phyloP scores from a whole-genome alignment of 768 basidiomycete species.

The Phlegmacium glaucopus region DNA sequence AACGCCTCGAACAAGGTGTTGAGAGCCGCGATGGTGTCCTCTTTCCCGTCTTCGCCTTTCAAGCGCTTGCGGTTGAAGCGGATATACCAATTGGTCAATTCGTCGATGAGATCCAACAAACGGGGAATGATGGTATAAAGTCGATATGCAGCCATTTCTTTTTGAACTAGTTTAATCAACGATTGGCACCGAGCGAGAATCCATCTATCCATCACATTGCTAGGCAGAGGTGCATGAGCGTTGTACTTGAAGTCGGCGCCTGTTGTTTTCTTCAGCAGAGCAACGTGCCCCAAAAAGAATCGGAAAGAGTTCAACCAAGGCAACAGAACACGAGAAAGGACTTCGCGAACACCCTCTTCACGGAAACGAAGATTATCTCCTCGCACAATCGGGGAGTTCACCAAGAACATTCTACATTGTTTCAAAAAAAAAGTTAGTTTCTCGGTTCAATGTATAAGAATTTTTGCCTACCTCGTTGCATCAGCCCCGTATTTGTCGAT shows the following conservation, averaged over 20 bases:
- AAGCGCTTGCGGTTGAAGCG: constrained; percentile 95
- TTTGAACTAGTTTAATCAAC: constrained; percentile 83
- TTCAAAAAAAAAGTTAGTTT: too few species aligned
- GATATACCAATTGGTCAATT: constrained; percentile 99
- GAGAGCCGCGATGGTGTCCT: constrained; percentile 83
- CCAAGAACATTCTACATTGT: constrained; percentile 82
- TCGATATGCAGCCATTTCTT: constrained; percentile 97
- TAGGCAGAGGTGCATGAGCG: constrained; percentile 75
- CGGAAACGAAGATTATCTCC: constrained; percentile 98
- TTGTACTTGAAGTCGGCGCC: constrained; percentile 83
- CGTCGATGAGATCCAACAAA: constrained; percentile 87
- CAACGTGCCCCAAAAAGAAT: constrained; percentile 96
- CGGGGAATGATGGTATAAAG: constrained; percentile 98
- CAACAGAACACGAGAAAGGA: constrained; percentile 91
- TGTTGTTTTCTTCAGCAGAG: constrained; percentile 77
- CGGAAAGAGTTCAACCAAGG: constrained; percentile 99
- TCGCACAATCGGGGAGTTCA: constrained; percentile 97
- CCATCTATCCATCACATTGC: constrained; percentile 99
- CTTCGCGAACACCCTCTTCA: constrained; percentile 96
- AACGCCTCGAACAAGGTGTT: constrained; percentile 96
- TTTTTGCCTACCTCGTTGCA: constrained; percentile 67
- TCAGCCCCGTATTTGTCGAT: constrained; percentile 94
- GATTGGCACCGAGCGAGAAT: constrained; percentile 98
- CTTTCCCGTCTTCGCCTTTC: constrained; percentile 90
- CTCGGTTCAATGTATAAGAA: neutral